Percentiles rank a stretch among this genome's conserved stretches.
phyloP scores from a whole-genome alignment of 2,329 filamentous ascomycete genomes.

The Dothistroma septosporum region DNA sequence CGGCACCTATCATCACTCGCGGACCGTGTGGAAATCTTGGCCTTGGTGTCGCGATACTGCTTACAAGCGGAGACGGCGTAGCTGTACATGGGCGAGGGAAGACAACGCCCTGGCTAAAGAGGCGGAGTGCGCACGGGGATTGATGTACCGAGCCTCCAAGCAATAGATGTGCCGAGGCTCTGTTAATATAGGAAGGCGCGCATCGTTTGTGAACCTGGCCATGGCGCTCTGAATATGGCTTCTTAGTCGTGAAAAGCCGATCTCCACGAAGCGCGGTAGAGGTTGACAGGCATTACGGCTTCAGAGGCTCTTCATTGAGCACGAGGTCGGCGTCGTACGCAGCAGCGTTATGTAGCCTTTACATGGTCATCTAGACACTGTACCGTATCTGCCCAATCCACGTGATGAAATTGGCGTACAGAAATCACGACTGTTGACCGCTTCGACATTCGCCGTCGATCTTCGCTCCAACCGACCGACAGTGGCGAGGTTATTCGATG shows the following conservation, averaged over 20 bases:
- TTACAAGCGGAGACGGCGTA: neutral
- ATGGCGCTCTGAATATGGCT: neutral
- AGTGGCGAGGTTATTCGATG: neutral
- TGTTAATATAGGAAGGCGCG: neutral
- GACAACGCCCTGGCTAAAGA: neutral
- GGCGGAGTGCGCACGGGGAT: neutral
- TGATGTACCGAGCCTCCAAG: neutral
- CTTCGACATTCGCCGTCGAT: neutral
- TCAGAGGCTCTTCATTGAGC: no score
- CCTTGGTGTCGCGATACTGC: neutral
- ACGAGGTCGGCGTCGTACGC: neutral
- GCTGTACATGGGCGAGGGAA: neutral
- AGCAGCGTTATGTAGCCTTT: neutral
- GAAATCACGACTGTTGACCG: constrained; percentile 2
- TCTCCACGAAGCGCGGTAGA: neutral
- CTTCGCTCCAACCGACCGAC: neutral
- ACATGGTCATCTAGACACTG: neutral
- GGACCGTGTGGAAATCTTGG: neutral
- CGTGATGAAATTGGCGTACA: neutral
- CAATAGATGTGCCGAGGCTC: neutral
- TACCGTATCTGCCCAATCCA: no score
- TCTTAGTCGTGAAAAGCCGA: no score
- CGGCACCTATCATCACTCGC: constrained; percentile 51
- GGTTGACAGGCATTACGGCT: neutral
- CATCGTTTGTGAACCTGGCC: neutral